These are phyloP conservation scores for Acer campestre DNA, from an alignment of 345 rosid species.

Conservation along the genomic window DNA sequence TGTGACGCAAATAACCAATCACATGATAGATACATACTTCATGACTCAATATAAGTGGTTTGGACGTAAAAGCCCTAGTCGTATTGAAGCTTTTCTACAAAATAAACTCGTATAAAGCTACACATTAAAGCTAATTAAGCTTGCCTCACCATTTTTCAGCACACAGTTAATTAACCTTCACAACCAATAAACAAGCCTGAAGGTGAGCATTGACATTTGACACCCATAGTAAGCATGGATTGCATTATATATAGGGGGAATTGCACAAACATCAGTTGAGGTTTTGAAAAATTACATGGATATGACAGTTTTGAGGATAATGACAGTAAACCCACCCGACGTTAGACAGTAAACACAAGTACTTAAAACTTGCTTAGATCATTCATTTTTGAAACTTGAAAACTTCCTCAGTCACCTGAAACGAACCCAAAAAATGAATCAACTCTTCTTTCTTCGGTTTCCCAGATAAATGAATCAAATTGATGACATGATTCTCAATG, in stretches of 20 bases:
- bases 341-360: no score
- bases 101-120: background rate
- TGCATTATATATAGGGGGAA: no score
- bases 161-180: slow-evolving; percentile 17
- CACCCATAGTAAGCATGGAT: background rate
- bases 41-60: no score
- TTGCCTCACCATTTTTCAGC: slow-evolving; percentile 60
- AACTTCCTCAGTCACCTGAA: slow-evolving; percentile 12
- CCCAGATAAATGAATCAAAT: background rate
- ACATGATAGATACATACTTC: no score
- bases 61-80: no score
- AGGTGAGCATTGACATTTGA: background rate
- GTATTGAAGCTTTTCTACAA: no score
- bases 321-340: no score
- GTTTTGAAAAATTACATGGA: no score
- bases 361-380: slow-evolving; percentile 35
- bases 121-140: background rate
- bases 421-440: background rate
- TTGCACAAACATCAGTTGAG: no score
- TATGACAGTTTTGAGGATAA: no score
- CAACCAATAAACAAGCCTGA: background rate
- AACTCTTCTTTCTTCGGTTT: background rate
- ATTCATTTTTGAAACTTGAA: slow-evolving; percentile 56
- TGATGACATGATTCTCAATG: background rate
- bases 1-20: no score